A percentile compares a stretch with the other conserved stretches of the same genome.
These are phyloP conservation scores for Tolypocladium pustulatum DNA, from an alignment of 2,329 filamentous ascomycete genomes.

Conservation along the genomic window DNA sequence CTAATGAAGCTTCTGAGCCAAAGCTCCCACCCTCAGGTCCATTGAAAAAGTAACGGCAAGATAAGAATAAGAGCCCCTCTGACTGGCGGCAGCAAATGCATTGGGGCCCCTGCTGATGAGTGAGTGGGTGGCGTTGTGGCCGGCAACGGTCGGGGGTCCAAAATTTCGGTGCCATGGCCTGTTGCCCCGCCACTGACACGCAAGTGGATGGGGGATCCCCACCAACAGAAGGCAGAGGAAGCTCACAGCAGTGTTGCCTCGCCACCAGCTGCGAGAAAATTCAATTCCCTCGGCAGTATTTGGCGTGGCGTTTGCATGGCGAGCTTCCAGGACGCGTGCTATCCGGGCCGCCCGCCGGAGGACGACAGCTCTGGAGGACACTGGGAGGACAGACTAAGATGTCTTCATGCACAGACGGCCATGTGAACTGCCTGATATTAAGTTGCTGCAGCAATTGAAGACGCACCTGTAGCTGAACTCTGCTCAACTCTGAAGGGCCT, in stretches of 20 bases:
- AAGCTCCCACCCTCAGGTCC: neutral
- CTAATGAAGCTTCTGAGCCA: neutral
- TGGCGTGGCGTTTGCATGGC: neutral
- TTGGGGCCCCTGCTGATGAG: neutral
- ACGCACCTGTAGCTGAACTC: too few species aligned
- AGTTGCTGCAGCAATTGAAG: neutral
- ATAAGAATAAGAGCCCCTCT: neutral
- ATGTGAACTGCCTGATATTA: too few species aligned
- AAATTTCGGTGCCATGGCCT: neutral
- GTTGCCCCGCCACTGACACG: neutral
- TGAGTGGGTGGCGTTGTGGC: neutral
- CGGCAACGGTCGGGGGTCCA: neutral
- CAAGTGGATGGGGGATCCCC: neutral
- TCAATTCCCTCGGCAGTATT: neutral
- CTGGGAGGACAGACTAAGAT: neutral
- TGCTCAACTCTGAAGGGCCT: neutral
- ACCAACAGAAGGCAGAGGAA: neutral
- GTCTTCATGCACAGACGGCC: too few species aligned
- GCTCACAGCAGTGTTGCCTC: conserved; percentile 3
- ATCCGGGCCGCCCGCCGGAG: too few species aligned
- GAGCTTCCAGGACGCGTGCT: neutral
- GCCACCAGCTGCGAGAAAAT: conserved; percentile 5
- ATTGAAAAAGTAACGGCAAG: neutral
- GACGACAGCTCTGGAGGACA: neutral
- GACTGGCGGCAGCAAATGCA: neutral